Base-by-base conservation (phyloP, 305 asterid genomes). In the Rubia balearica region DNA sequence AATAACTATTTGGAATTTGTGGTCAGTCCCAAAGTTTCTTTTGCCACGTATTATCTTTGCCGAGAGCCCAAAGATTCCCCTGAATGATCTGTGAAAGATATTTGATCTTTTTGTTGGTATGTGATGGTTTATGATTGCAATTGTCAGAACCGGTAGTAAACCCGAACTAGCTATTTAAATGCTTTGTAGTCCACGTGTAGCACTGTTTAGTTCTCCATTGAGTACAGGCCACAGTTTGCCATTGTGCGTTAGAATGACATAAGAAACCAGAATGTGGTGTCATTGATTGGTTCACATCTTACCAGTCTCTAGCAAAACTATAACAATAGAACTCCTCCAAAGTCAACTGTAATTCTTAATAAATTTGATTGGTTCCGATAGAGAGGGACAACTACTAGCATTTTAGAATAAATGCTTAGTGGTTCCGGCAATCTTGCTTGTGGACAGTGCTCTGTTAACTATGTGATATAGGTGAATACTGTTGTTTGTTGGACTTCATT, bases 81-180 rank as follows among this genome's bases (percentile, higher is more conserved):
- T 12, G 14, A 51, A 11, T 55, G 13, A n/a, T 19, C 10, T 17
- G 59, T 48, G 55, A 13, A 48, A 48, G n/a, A 12, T 48, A 12
- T 48, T 48, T 48, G 55, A 7, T 17, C 22, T n/a, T 51, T 51
- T 51, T 7, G 24, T 51, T 3, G 7, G 2, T n/a, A n/a, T 51
- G 21, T 33, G 68, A 38, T 62, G 68, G 22, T 3, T n/a, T 38
- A 63, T 36, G 67, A 62, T 14, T 62, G 51, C 49, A 64, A 64
- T 13, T 62, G 16, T 62, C 42, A 27, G 16, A 13, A 61, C 17
- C 65, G 27, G 33, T 27, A 61, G 9, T 36, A 36, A 5, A 3
- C 11, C 27, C 4, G 55, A 42, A 41, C 53, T 41, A 65, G 46
- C 12, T 16, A 41, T 17, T 41, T 13, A 41, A 7, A 22, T 16